Evolutionary conservation across 2,329 filamentous ascomycete species (phyloP).

Genomic region (Eutypa lata): DNA sequence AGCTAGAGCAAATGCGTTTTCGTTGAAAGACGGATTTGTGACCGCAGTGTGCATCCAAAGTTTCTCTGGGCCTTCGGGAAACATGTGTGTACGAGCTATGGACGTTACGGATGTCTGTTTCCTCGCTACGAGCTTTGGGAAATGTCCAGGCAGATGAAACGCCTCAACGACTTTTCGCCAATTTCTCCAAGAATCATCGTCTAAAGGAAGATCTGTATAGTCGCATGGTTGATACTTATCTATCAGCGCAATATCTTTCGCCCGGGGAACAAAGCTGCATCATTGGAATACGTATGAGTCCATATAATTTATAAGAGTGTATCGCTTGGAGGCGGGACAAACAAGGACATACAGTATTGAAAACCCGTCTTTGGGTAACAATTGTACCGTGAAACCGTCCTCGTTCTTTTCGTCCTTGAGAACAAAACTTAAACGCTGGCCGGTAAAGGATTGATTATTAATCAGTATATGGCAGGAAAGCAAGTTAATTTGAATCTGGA

Average conservation of each 20-base stretch:
- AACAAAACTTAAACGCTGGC: no score
- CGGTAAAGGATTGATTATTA: no score
- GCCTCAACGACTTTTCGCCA: neutral
- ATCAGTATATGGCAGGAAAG: no score
- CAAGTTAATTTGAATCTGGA: no score
- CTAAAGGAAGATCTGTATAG: neutral
- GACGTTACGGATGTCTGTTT: neutral
- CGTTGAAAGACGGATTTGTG: neutral
- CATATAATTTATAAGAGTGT: no score
- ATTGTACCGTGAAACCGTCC: no score
- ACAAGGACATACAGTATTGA: no score
- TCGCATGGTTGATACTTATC: neutral
- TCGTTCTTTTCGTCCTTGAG: no score
- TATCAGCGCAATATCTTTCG: neutral
- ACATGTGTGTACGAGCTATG: neutral
- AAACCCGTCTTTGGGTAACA: no score
- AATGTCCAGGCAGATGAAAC: constrained; percentile 5
- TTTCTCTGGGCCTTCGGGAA: neutral
- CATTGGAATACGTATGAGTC: no score
- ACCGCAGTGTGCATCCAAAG: constrained; percentile 5
- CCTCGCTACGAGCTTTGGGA: neutral
- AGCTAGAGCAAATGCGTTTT: constrained; percentile 3
- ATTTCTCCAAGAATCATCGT: neutral
- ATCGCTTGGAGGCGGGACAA: no score
- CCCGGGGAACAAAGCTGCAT: constrained; percentile 18